A percentile compares a stretch with the other conserved stretches of the same genome.
Conservation (phyloP, 2,329 filamentous ascomycete species). For the Geosmithia putterillii region DNA sequence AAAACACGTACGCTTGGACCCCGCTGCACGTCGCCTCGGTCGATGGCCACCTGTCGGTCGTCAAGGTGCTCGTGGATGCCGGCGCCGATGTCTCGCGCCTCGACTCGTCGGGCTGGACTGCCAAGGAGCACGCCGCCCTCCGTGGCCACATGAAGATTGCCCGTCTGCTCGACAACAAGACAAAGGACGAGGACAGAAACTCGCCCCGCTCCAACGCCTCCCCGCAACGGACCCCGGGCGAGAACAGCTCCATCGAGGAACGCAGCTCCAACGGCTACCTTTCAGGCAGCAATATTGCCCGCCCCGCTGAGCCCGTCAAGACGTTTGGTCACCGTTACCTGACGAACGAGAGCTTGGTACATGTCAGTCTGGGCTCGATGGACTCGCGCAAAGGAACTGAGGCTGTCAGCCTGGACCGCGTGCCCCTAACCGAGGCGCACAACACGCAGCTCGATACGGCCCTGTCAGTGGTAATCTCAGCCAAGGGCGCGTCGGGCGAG, state of each 20-base stretch:
- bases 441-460: slow-evolving; percentile 90
- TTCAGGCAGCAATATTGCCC: slow-evolving; percentile 16
- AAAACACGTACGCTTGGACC: slow-evolving; percentile 86
- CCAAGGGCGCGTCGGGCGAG: slow-evolving; percentile 74
- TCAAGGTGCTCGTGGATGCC: slow-evolving; percentile 63
- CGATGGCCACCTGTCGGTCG: slow-evolving; percentile 68
- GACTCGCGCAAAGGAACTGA: slow-evolving; percentile 74
- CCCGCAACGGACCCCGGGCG: slow-evolving; percentile 13
- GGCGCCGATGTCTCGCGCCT: slow-evolving; percentile 62
- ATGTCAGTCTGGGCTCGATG: slow-evolving; percentile 91
- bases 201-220: slow-evolving; percentile 11
- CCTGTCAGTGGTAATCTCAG: slow-evolving; percentile 80
- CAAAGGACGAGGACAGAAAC: slow-evolving; percentile 10
- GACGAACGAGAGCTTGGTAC: slow-evolving; percentile 74
- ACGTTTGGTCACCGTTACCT: slow-evolving; percentile 94
- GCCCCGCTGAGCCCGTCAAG: slow-evolving; percentile 69
- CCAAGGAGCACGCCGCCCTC: slow-evolving; percentile 83
- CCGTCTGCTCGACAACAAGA: slow-evolving; percentile 47
- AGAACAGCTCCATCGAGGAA: slow-evolving; percentile 49
- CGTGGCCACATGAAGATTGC: slow-evolving; percentile 81
- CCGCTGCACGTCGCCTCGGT: slow-evolving; percentile 89
- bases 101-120: slow-evolving; percentile 88
- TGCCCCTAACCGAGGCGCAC: slow-evolving; percentile 79
- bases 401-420: slow-evolving; percentile 76
- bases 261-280: slow-evolving; percentile 40